These are phyloP conservation scores for Tetrapisispora fleetii DNA, from an alignment of 805 yeast genomes.

Conservation along the genomic window DNA sequence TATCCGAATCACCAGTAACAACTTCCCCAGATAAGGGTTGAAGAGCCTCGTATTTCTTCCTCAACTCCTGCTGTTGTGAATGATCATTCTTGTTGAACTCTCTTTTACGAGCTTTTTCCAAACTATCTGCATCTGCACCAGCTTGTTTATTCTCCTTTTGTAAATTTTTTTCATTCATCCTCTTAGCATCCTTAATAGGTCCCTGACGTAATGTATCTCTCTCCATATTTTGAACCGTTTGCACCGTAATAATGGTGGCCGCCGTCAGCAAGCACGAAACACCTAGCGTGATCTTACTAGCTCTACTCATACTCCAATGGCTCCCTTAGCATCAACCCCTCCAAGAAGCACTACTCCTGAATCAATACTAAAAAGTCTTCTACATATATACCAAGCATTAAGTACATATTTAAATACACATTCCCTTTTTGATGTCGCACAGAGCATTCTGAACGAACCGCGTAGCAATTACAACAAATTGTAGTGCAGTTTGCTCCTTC, in stretches of 20 bases:
- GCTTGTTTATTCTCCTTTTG: constrained; percentile 20
- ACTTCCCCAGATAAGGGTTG: constrained; percentile 58
- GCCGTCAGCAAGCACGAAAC: constrained; percentile 45
- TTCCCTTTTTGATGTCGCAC: no score
- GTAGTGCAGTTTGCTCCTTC: no score
- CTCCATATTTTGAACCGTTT: constrained; percentile 58
- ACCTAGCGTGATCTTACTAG: constrained; percentile 67
- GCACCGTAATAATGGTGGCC: constrained; percentile 58
- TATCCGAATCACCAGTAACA: background rate
- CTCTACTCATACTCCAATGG: constrained; percentile 51
- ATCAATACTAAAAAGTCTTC: no score
- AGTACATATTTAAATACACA: no score
- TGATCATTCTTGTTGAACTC: constrained; percentile 54
- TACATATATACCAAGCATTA: no score
- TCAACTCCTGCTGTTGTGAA: constrained; percentile 50
- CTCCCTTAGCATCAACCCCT: background rate
- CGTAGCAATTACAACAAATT: no score
- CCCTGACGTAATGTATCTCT: constrained; percentile 68
- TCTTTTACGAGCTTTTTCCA: constrained; percentile 36
- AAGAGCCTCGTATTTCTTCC: constrained; percentile 42
- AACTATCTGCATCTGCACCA: constrained; percentile 5
- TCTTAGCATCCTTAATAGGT: constrained; percentile 71
- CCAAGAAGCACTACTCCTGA: no score
- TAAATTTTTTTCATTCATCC: constrained; percentile 40
- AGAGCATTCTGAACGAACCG: no score